phyloP scores from a whole-genome alignment of 805 yeast species.

The Wickerhamiella spandovensis region DNA sequence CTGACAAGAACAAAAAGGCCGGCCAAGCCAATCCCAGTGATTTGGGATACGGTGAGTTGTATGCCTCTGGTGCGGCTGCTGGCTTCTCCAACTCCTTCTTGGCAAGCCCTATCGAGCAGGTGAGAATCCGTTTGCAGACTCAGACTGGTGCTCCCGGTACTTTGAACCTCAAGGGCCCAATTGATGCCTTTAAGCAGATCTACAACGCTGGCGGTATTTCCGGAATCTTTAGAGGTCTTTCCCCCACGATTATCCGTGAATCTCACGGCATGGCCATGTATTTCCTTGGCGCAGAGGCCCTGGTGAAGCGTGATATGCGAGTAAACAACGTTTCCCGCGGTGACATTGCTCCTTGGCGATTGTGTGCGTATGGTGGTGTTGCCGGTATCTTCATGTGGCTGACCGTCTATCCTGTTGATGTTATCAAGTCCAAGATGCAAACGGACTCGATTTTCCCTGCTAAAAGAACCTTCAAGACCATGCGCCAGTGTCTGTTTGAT shows the following conservation, averaged over 20 bases:
- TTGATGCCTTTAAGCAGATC: constrained; percentile 53
- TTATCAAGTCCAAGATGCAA: constrained; percentile 80
- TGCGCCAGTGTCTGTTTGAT: constrained; percentile 44
- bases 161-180: constrained; percentile 53
- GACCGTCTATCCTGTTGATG: constrained; percentile 76
- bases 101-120: constrained; percentile 90
- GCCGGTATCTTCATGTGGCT: constrained; percentile 90
- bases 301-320: constrained; percentile 55
- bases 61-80: constrained; percentile 77
- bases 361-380: constrained; percentile 77
- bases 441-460: constrained; percentile 48
- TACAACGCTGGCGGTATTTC: constrained; percentile 37
- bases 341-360: constrained; percentile 78
- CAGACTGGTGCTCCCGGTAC: constrained; percentile 36
- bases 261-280: constrained; percentile 75
- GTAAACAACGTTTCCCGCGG: constrained; percentile 35
- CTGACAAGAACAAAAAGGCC: constrained; percentile 22
- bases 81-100: constrained; percentile 81
- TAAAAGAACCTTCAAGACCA: constrained; percentile 45
- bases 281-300: constrained; percentile 81
- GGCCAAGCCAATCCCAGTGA: constrained; percentile 16
- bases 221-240: constrained; percentile 67
- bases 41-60: constrained; percentile 52
- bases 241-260: constrained; percentile 76
- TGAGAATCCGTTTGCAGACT: constrained; percentile 87